These are phyloP conservation scores for Myochromella boudieri DNA, from an alignment of 768 basidiomycete species.

Conservation along the genomic window DNA sequence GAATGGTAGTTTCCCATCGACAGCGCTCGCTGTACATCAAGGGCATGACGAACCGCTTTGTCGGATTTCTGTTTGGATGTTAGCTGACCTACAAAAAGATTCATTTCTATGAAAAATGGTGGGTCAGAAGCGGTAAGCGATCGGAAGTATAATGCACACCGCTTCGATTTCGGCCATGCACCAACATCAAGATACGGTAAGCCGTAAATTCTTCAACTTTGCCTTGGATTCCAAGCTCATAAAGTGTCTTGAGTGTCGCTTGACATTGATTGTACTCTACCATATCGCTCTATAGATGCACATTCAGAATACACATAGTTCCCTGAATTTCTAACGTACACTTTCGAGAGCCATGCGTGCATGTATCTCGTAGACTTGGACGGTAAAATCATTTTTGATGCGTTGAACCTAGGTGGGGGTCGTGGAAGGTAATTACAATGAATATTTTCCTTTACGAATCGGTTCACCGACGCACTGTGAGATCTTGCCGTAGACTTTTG, in stretches of 20 bases:
- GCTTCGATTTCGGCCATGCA: constrained; percentile 91
- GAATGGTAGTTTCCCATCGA: constrained; percentile 94
- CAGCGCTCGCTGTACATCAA: constrained; percentile 84
- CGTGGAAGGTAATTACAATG: constrained; percentile 13
- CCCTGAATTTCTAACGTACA: no score
- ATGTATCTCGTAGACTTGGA: constrained; percentile 97
- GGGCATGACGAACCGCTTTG: constrained; percentile 81
- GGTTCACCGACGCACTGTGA: constrained; percentile 70
- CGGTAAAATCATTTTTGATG: constrained; percentile 98
- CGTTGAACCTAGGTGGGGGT: constrained; percentile 85
- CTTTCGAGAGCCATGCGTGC: constrained; percentile 95
- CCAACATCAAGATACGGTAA: constrained; percentile 93
- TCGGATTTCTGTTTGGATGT: constrained; percentile 86
- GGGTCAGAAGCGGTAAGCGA: background rate
- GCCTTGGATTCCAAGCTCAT: constrained; percentile 91
- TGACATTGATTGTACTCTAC: constrained; percentile 99
- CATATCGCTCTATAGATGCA: constrained; percentile 74
- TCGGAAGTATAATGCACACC: constrained; percentile 53
- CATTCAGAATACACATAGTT: constrained; percentile 10
- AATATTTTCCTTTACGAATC: constrained; percentile 22
- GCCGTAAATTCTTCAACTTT: constrained; percentile 96
- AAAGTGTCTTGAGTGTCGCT: constrained; percentile 82
- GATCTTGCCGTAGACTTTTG: constrained; percentile 95
- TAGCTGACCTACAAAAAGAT: constrained; percentile 96
- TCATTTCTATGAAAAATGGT: constrained; percentile 66